phyloP scores from a whole-genome alignment of 2,329 filamentous ascomycete genomes.

The Corniculantispora saksenae region DNA sequence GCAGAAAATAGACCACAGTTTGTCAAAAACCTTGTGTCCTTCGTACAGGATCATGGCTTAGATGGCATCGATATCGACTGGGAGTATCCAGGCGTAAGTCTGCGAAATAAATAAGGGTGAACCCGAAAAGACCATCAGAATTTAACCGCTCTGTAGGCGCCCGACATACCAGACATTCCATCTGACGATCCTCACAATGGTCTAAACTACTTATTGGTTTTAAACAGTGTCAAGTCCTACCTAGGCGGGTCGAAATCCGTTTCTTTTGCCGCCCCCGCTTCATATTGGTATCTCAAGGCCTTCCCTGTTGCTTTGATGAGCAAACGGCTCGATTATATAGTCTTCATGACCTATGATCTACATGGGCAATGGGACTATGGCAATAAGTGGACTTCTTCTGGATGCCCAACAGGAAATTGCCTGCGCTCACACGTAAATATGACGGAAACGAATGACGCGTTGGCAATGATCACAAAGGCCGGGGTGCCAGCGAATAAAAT shows the following conservation, averaged over 20 bases:
- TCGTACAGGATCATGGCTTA: no score
- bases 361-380: slow-evolving; percentile 33
- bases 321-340: slow-evolving; percentile 31
- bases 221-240: slow-evolving; percentile 32
- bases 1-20: neutral
- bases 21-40: no score
- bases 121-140: no score
- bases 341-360: slow-evolving; percentile 37
- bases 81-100: no score
- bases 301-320: slow-evolving; percentile 32
- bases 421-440: slow-evolving; percentile 38
- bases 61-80: no score
- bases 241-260: neutral
- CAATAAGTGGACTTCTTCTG: slow-evolving; percentile 29
- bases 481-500: slow-evolving; percentile 28
- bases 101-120: no score
- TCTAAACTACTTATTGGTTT: slow-evolving; percentile 36
- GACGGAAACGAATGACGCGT: slow-evolving; percentile 34
- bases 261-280: no score
- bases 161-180: neutral
- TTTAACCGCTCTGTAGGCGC: neutral
- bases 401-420: slow-evolving; percentile 34
- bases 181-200: neutral
- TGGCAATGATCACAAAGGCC: slow-evolving; percentile 30
- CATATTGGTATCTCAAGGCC: no score